phyloP scores from a whole-genome alignment of 2,329 filamentous ascomycete species.

The Monosporascus cannonballus region DNA sequence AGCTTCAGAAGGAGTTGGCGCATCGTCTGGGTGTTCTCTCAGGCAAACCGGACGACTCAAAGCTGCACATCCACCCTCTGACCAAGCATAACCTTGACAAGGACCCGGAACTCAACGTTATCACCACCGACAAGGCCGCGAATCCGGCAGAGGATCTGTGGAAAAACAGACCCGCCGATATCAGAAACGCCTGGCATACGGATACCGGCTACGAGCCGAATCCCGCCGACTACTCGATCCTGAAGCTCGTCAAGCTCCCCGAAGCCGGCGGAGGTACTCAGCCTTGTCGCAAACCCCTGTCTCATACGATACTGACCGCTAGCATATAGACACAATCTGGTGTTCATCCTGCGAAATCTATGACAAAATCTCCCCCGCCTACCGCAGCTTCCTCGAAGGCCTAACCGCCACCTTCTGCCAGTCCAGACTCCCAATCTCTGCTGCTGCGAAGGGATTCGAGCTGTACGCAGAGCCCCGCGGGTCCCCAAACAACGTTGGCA shows the following conservation, averaged over 20 bases:
- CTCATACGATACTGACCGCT: neutral
- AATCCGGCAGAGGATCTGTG: no score
- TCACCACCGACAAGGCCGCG: slow-evolving; percentile 45
- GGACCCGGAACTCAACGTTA: slow-evolving; percentile 50
- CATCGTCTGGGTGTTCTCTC: slow-evolving; percentile 36
- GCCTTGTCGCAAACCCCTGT: slow-evolving; percentile 8
- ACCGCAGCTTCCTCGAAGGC: slow-evolving; percentile 40
- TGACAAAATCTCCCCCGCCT: slow-evolving; percentile 43
- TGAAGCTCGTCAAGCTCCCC: slow-evolving; percentile 44
- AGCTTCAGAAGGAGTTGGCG: slow-evolving; percentile 38
- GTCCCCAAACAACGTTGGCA: slow-evolving; percentile 51
- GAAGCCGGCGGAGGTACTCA: slow-evolving; percentile 34
- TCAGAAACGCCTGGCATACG: slow-evolving; percentile 43
- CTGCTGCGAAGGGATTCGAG: slow-evolving; percentile 38
- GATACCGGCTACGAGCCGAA: slow-evolving; percentile 49
- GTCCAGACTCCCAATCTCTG: slow-evolving; percentile 44
- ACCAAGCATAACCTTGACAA: slow-evolving; percentile 29
- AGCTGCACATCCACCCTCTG: slow-evolving; percentile 49
- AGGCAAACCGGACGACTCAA: slow-evolving; percentile 42
- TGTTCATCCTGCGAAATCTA: slow-evolving; percentile 47
- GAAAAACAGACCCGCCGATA: slow-evolving; percentile 43
- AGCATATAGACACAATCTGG: slow-evolving; percentile 30
- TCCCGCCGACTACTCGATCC: slow-evolving; percentile 47
- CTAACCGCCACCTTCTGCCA: slow-evolving; percentile 45
- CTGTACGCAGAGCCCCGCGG: slow-evolving; percentile 40